Evolutionary conservation across 139 green algal genomes (phyloP).

Genomic region (Bryopsis sp.): DNA sequence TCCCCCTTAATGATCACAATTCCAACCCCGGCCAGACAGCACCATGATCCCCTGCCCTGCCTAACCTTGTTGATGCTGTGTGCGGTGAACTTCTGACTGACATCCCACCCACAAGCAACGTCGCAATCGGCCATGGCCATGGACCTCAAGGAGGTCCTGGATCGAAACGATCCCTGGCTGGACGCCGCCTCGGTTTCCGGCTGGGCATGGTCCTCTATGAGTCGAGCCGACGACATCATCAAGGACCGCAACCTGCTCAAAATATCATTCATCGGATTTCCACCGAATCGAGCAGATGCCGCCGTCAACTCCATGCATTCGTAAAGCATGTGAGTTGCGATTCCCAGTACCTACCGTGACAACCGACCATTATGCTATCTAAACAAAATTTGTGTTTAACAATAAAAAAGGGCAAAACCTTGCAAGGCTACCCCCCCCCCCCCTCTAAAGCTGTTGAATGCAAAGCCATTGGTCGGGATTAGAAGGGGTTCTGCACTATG

Average conservation of each 20-base stretch:
- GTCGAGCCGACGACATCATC: not conserved
- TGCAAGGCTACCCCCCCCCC: too few relatives aligned
- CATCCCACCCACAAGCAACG: slow-evolving; percentile 4
- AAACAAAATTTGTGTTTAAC: too few relatives aligned
- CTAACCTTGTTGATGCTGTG: not conserved
- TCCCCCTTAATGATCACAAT: too few relatives aligned
- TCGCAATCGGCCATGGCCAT: not conserved
- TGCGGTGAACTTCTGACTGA: slow-evolving; percentile 10
- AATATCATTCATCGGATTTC: slow-evolving; percentile 10
- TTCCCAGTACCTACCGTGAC: slow-evolving; percentile 1
- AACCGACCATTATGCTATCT: too few relatives aligned
- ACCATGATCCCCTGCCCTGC: too few relatives aligned
- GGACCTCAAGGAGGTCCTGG: not conserved
- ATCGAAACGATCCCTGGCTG: not conserved
- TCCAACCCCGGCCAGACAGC: too few relatives aligned
- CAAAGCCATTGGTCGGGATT: too few relatives aligned
- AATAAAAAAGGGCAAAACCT: too few relatives aligned
- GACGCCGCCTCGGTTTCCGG: not conserved
- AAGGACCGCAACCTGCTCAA: not conserved
- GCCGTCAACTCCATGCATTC: slow-evolving; percentile 6
- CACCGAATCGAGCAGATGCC: not conserved
- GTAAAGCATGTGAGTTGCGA: slow-evolving; percentile 1
- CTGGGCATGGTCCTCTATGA: not conserved
- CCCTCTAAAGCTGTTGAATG: too few relatives aligned
- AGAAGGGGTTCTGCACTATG: too few relatives aligned